A percentile compares a stretch with the other conserved stretches of the same genome.
phyloP scores from a whole-genome alignment of 495 filamentous ascomycete genomes.

The Neurospora discreta region DNA sequence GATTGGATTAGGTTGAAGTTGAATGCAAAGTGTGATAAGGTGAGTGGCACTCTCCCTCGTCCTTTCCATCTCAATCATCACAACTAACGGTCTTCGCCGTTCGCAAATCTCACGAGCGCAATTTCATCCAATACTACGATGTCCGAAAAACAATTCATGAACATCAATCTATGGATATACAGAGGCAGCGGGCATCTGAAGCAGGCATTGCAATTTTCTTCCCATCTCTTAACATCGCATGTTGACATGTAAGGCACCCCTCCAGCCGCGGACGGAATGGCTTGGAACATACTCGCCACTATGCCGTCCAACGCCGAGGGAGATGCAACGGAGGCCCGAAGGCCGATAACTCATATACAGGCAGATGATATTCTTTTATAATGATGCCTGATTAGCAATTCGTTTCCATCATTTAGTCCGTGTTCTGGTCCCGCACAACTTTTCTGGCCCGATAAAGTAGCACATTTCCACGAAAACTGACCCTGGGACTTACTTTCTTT shows the following conservation, averaged over 20 bases:
- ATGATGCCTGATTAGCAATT: neutral
- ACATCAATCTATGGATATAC: neutral
- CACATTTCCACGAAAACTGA: neutral
- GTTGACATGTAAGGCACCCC: neutral
- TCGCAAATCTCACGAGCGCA: neutral
- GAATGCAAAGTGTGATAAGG: neutral
- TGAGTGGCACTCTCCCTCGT: too few species aligned
- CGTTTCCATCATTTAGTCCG: neutral
- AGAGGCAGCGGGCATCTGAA: neutral
- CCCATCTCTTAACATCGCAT: too few species aligned
- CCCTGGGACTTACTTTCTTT: neutral
- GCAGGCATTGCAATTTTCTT: too few species aligned
- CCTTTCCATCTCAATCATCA: neutral
- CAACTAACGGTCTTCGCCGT: neutral
- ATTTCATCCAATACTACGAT: neutral
- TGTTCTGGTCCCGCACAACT: neutral
- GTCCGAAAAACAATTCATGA: neutral
- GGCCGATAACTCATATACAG: neutral
- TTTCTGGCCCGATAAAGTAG: neutral
- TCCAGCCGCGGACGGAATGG: neutral
- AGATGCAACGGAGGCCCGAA: neutral
- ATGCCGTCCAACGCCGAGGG: neutral
- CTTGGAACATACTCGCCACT: neutral
- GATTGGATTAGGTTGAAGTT: neutral
- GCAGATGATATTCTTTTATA: neutral